A percentile compares a stretch with the other conserved stretches of the same genome.
Conservation (phyloP, 768 basidiomycete species). For the Mycena indigotica region DNA sequence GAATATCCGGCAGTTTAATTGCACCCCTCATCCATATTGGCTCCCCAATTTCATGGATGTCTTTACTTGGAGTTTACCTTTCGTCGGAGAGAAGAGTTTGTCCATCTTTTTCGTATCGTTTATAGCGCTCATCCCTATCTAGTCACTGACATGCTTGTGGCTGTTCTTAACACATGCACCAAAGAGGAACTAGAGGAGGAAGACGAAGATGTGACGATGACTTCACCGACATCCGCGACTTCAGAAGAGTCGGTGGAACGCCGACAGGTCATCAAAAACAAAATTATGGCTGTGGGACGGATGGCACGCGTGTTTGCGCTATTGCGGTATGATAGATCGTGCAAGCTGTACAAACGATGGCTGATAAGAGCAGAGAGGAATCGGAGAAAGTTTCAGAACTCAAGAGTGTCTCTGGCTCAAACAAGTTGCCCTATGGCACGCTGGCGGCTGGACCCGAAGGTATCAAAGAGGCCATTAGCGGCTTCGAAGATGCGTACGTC, state of each 20-base stretch:
- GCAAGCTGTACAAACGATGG: background rate
- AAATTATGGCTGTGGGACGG: conserved; percentile 95
- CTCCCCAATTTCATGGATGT: conserved; percentile 99
- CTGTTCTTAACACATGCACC: conserved; percentile 92
- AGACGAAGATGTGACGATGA: conserved; percentile 53
- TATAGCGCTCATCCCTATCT: conserved; percentile 5
- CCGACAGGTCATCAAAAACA: conserved; percentile 93
- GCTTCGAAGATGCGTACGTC: conserved; percentile 94
- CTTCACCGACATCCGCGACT: conserved; percentile 44
- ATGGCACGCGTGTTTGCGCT: conserved; percentile 97
- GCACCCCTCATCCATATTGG: conserved; percentile 96
- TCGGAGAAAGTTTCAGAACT: conserved; percentile 97
- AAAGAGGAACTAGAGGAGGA: conserved; percentile 86
- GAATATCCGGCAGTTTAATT: conserved; percentile 98
- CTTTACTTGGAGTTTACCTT: conserved; percentile 98
- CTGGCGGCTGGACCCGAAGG: conserved; percentile 90
- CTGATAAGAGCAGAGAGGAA: conserved; percentile 70
- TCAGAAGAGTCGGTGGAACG: conserved; percentile 65
- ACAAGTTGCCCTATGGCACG: conserved; percentile 77
- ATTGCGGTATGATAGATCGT: conserved; percentile 76
- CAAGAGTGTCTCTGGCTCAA: conserved; percentile 83
- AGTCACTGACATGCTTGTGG: conserved; percentile 99
- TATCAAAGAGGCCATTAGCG: conserved; percentile 90
- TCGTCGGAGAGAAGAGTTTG: conserved; percentile 96
- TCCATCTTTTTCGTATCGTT: conserved; percentile 10